phyloP scores from a whole-genome alignment of 192 early-diverging fungal genomes.

The Coemansia furcata region DNA sequence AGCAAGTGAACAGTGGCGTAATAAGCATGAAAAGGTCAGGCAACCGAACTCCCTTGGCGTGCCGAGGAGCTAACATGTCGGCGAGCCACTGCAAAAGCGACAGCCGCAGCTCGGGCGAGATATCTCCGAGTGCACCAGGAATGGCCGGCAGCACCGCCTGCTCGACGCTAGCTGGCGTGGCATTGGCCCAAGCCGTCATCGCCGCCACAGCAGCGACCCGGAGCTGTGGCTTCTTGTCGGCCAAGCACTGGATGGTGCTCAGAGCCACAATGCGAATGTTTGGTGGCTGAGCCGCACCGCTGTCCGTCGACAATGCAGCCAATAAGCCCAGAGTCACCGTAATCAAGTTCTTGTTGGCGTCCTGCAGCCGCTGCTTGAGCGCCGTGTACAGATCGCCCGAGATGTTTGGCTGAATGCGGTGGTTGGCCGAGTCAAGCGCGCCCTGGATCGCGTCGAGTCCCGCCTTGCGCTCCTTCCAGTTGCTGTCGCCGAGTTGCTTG shows the following conservation, averaged over 20 bases:
- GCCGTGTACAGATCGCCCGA: conserved; percentile 71
- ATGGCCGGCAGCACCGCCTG: conserved; percentile 63
- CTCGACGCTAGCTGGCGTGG: conserved; percentile 62
- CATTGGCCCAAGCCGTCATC: conserved; percentile 69
- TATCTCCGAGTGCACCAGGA: conserved; percentile 62
- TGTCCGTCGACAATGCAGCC: conserved; percentile 69
- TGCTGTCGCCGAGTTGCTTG: conserved; percentile 60
- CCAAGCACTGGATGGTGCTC: conserved; percentile 70
- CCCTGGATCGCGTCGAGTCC: conserved; percentile 78
- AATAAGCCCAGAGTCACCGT: conserved; percentile 79
- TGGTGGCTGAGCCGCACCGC: conserved; percentile 81
- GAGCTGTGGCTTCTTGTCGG: conserved; percentile 90
- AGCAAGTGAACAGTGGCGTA: conserved; percentile 69
- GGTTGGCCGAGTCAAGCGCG: conserved; percentile 74
- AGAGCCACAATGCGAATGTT: conserved; percentile 67
- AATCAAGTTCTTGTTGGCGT: conserved; percentile 90
- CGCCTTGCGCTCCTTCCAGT: conserved; percentile 94
- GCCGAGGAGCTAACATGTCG: conserved; percentile 57
- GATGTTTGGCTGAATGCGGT: conserved; percentile 78
- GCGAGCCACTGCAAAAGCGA: conserved; percentile 82
- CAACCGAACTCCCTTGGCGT: conserved; percentile 31
- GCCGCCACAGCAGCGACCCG: conserved; percentile 71
- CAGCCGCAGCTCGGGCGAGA: conserved; percentile 85
- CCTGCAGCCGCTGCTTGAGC: conserved; percentile 79
- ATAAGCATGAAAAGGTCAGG: conserved; percentile 68